Evolutionary conservation across 768 basidiomycete genomes (phyloP), one percentile per base, ranked within the genome.

Genomic region (Dentipellis sp.): DNA sequence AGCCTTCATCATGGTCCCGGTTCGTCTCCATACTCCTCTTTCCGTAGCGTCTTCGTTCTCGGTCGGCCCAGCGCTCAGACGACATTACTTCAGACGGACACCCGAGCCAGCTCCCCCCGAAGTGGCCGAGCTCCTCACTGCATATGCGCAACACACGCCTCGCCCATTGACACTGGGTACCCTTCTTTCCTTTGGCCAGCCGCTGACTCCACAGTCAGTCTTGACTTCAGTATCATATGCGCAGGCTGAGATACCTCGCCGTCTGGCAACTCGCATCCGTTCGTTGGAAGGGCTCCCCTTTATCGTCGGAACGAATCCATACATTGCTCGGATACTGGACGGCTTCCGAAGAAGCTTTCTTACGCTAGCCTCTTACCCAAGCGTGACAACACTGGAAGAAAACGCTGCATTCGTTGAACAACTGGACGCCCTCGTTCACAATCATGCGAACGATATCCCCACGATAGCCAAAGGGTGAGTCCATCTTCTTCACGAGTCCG

Each of bases 261-360:
- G 89, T 52, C 77, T 93, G 35, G 88, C 87, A 1, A 81, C 78
- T 56, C 83, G 90, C 11, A 84, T 89, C 46, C 80, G 80, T 35
- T 83, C 83, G 19, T 74, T 93, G 51, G 88, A 92, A 65, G 71
- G 77, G 0, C 76, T 93, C 35, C 91, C 91, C 0, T 93, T 87
- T 70, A 93, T 93, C 39, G 91, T 92, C 50, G 91, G 89, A 19
- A 91, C 87, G 52, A 93, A 93, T 67, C 91, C 91, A 12, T 90
- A 88, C 69, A 79, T 93, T n/a, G 77, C 86, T 3, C 81, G 79
- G 56, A 82, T 82, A 11, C 74, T 91, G 57, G 72, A 82, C 55
- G 76, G 84, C 6, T 86, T 89, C 70, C 75, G 79, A 62, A 76
- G 81, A 49, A 85, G 85, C 67, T 90, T 92, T 65, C 71, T 77